phyloP scores from a whole-genome alignment of 352 stramenopile species.

The Globisporangium alternatum region DNA sequence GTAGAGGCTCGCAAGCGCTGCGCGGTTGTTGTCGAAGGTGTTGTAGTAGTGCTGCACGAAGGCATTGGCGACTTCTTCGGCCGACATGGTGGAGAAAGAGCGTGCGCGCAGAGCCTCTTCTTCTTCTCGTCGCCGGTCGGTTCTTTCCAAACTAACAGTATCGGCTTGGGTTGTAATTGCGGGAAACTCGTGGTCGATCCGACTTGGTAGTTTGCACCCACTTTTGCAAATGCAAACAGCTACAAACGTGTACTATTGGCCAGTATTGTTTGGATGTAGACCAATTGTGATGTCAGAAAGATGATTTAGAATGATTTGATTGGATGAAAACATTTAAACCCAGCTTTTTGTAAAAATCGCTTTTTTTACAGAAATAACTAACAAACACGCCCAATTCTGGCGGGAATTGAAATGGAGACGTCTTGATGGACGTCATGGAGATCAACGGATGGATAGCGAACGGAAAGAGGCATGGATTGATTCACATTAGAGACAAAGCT shows the following conservation, averaged over 20 bases:
- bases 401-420: neutral
- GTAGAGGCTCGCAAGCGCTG: constrained; percentile 71
- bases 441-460: neutral
- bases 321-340: constrained; percentile 14
- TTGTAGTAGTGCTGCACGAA: constrained; percentile 89
- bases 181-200: constrained; percentile 12
- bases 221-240: constrained; percentile 12
- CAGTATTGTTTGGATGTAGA: neutral
- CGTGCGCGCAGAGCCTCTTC: neutral
- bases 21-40: constrained; percentile 82
- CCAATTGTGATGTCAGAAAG: constrained; percentile 1
- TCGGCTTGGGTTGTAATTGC: neutral
- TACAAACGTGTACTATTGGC: constrained; percentile 1
- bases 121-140: neutral
- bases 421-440: constrained; percentile 1
- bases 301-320: constrained; percentile 10
- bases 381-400: constrained; percentile 1
- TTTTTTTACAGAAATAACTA: too few species aligned
- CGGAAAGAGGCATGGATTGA: neutral
- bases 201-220: constrained; percentile 7
- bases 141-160: neutral
- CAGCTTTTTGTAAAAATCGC: too few species aligned
- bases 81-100: constrained; percentile 55
- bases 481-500: constrained; percentile 14
- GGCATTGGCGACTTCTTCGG: constrained; percentile 78